Evolutionary conservation across 176 grass and related monocot genomes (phyloP), one percentile per base, ranked within the genome.

Genomic region (Paspalum notatum): DNA sequence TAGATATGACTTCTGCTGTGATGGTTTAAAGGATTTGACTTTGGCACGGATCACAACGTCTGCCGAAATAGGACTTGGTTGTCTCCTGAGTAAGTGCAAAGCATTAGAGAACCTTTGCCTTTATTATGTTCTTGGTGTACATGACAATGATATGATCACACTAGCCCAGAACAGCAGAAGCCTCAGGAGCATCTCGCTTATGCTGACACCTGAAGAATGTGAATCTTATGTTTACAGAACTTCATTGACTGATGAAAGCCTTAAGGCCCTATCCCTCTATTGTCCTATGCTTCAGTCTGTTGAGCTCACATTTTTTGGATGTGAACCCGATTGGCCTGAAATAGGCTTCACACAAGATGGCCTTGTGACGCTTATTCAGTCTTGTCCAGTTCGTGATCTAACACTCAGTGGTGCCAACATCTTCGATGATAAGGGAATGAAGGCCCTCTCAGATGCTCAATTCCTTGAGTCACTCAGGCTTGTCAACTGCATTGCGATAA

Each of bases 181-280:
- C 84, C 81, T 89, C 52, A 89, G 41, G 84, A 81, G 86, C 72
- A 86, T 92, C 75, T 83, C 90, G 41, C 38, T 89, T 76, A 55
- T 37, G 25, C 21, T 86, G 48, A 20, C 60, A 57, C 69, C 86
- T 59, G n/a, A 40, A 12, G 7, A 15, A 51, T 14, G 39, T 56
- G 72, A 57, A 42, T 27, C 16, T 39, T 1, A 7, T 53, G 49
- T 24, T 57, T 58, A 21, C 52, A 77, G 59, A 73, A 79, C 63
- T 13, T 3, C 55, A 22, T 77, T 92, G 39, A 83, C 90, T 13
- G 75, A 92, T 78, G 74, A 82, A 1, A 76, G 79, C 64, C 84
- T 89, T 9, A 84, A 44, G 61, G 86, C 68, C 57, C 59, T 92
- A 56, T 20, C 67, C 74, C 50, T 6, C 9, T 44, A 72, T 4